Conservation (phyloP, 768 basidiomycete genomes). For the Floccularia luteovirens region DNA sequence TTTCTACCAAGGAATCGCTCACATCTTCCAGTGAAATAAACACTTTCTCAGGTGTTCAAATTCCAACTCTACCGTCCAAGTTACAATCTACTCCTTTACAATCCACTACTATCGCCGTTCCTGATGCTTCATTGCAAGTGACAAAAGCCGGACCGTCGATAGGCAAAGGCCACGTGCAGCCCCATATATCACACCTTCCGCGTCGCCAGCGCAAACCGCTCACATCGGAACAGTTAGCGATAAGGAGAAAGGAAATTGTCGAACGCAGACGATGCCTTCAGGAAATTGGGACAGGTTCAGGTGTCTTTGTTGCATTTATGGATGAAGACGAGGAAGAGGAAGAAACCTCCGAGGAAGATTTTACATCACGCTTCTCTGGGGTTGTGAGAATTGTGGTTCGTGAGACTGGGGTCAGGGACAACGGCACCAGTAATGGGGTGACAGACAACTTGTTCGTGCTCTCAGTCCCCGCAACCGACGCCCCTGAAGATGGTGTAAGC, state of each 20-base stretch:
- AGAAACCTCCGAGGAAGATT: not conserved
- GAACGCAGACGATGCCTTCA: conserved; percentile 2
- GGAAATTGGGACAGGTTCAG: conserved; percentile 3
- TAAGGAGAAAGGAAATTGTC: not conserved
- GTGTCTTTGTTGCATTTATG: conserved; percentile 4
- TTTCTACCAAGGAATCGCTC: too few species aligned
- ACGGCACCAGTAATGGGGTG: too few species aligned
- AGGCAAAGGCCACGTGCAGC: not conserved
- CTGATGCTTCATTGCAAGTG: not conserved
- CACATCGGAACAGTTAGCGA: not conserved
- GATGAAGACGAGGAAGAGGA: not conserved
- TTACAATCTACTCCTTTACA: not conserved
- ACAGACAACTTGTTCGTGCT: too few species aligned
- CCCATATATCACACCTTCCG: not conserved
- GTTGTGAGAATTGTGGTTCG: not conserved
- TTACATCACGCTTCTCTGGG: not conserved
- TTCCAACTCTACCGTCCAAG: not conserved
- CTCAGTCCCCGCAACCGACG: too few species aligned
- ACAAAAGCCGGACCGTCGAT: not conserved
- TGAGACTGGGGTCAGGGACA: not conserved
- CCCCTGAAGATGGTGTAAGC: not conserved
- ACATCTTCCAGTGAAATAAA: not conserved
- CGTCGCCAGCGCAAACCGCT: not conserved
- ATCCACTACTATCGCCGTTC: not conserved
- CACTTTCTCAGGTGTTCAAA: not conserved